Conservation (phyloP, 345 rosid species). For the Syzygium jambos region DNA sequence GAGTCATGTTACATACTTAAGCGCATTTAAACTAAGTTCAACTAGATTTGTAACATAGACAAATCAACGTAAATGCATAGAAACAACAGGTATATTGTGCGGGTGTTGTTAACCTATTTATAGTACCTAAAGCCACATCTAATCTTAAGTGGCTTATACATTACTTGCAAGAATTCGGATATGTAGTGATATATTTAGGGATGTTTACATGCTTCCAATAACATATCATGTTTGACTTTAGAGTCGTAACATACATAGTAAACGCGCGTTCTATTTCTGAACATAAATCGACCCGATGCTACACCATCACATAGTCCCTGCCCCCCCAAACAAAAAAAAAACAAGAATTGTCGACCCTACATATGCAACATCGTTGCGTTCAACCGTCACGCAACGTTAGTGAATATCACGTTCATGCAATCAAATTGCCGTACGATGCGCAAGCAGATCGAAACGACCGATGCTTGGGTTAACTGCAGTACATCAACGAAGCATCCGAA, state of each 20-base stretch:
- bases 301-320: neutral
- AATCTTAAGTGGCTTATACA: neutral
- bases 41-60: neutral
- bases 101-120: neutral
- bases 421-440: neutral
- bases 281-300: neutral
- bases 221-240: neutral
- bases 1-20: neutral
- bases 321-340: neutral
- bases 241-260: neutral
- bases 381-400: neutral
- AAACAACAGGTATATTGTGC: neutral
- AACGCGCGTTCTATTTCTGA: fast-evolving
- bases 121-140: neutral
- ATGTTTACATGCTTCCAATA: neutral
- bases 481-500: neutral
- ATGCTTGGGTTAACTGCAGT: neutral
- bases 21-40: neutral
- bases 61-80: neutral
- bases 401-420: neutral
- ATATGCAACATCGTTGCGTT: neutral
- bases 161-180: neutral
- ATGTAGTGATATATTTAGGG: neutral
- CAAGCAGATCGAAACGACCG: neutral
- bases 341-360: neutral